These are phyloP conservation scores for Penicillium fuscoglaucum DNA, from an alignment of 2,329 filamentous ascomycete species.

Conservation along the genomic window DNA sequence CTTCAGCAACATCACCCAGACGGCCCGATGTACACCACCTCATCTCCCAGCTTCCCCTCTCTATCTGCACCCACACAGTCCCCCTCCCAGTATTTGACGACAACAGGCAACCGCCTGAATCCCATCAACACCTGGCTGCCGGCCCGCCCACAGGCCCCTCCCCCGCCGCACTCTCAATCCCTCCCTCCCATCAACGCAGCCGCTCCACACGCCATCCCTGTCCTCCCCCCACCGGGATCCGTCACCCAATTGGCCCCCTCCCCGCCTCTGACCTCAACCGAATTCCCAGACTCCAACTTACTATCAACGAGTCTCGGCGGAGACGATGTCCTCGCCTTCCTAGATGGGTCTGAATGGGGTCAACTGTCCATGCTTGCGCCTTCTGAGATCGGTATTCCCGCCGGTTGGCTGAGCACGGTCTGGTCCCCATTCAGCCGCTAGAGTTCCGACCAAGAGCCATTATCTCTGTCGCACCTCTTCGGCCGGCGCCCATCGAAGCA, in stretches of 20 bases:
- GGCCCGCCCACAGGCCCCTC: conserved; percentile 33
- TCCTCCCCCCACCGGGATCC: conserved; percentile 39
- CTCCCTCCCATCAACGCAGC: conserved; percentile 41
- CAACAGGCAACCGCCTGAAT: conserved; percentile 38
- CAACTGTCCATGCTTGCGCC: conserved; percentile 30
- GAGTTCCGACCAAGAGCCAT: not conserved
- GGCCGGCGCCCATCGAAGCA: not conserved
- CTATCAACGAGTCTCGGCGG: conserved; percentile 39
- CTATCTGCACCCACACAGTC: conserved; percentile 30
- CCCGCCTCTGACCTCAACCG: conserved; percentile 35
- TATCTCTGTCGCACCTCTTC: not conserved
- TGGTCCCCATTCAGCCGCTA: conserved; percentile 37
- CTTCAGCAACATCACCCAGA: conserved; percentile 39
- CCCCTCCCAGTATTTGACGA: conserved; percentile 30
- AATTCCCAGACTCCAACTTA: conserved; percentile 25
- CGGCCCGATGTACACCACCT: conserved; percentile 31
- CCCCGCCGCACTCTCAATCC: conserved; percentile 40
- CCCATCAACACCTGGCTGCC: conserved; percentile 43
- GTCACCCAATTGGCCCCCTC: conserved; percentile 33
- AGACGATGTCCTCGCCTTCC: conserved; percentile 41
- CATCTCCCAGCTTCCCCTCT: conserved; percentile 36
- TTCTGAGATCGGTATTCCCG: conserved; percentile 34
- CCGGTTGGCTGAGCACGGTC: conserved; percentile 40
- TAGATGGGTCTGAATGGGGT: conserved; percentile 38
- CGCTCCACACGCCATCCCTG: conserved; percentile 33